A percentile compares a stretch with the other conserved stretches of the same genome.
Conservation (phyloP, 306 rosid genomes). For the cucumber (Cucumis sativus) region Cucumber_9930_V3 NC_026656.2:20477501-20478000, state of each 20-base stretch:
- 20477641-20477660: not conserved
- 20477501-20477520: not conserved
- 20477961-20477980: not conserved
- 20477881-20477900: not conserved
- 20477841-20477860: not conserved
- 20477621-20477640: not conserved
- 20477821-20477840: not conserved
- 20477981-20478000: constrained; percentile 76
- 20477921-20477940: not conserved
- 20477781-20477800: not conserved
- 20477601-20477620: not conserved
- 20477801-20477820: not conserved
- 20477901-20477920: not conserved
- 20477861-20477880: not conserved
- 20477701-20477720: not conserved
- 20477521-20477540: not conserved
- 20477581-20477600: not conserved
- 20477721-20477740: not conserved
- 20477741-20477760: not conserved
- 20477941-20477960: not conserved
- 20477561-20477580: not conserved
- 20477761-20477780: not conserved
- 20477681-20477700: not conserved
- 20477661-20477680: not conserved
- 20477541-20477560: not conserved